Evolutionary conservation across 306 rosid species (phyloP).

Genomic region (Castanea mollissima): DNA sequence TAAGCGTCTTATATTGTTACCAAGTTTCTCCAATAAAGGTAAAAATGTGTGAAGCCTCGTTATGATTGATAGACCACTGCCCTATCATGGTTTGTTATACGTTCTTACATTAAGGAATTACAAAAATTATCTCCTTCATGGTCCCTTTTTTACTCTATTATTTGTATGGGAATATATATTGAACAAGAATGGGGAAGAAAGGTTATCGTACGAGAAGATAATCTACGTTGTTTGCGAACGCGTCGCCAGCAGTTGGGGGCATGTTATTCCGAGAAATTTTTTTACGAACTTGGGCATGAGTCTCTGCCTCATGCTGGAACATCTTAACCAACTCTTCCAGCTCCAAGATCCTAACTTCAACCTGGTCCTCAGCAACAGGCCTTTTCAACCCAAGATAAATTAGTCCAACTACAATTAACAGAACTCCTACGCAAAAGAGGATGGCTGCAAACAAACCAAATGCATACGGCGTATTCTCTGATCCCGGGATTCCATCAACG

Average conservation of each 20-base stretch:
- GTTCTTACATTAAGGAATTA: neutral
- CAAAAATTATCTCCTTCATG: neutral
- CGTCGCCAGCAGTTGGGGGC: slow-evolving; percentile 80
- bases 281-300: slow-evolving; percentile 76
- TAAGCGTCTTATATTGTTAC: too few relatives aligned
- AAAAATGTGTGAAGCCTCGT: too few relatives aligned
- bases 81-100: neutral
- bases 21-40: too few relatives aligned
- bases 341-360: slow-evolving; percentile 76
- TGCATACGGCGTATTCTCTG: slow-evolving; percentile 64
- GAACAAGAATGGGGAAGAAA: neutral
- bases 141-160: neutral
- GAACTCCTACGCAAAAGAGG: slow-evolving; percentile 46
- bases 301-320: slow-evolving; percentile 94
- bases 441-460: slow-evolving; percentile 75
- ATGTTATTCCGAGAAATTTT: slow-evolving; percentile 48
- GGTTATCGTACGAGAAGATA: slow-evolving; percentile 39
- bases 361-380: slow-evolving; percentile 57
- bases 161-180: neutral
- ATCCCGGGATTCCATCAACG: slow-evolving; percentile 89
- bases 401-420: slow-evolving; percentile 59
- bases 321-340: slow-evolving; percentile 68
- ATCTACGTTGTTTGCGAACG: slow-evolving; percentile 24
- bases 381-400: slow-evolving; percentile 69
- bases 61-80: too few relatives aligned